Conservation (phyloP, 2,329 filamentous ascomycete species). For the Diaporthe sp. region DNA sequence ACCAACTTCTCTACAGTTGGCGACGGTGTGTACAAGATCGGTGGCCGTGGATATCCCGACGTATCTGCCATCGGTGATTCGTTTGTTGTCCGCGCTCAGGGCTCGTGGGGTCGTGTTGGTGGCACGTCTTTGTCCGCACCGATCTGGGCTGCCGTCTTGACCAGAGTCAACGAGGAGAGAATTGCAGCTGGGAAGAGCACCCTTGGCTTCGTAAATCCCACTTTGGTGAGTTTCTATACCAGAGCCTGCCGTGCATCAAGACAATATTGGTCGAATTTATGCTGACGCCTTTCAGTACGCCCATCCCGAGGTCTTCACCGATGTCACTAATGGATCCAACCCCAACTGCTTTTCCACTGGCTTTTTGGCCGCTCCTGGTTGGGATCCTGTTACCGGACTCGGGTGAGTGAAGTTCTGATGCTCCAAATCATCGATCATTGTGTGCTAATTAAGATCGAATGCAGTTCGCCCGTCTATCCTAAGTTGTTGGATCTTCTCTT, state of each 20-base stretch:
- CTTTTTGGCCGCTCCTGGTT: constrained; percentile 56
- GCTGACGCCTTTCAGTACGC: constrained; percentile 41
- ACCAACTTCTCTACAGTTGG: constrained; percentile 51
- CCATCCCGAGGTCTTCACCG: constrained; percentile 46
- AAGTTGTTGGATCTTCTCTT: constrained; percentile 51
- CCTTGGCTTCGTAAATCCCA: constrained; percentile 65
- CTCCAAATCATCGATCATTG: not conserved
- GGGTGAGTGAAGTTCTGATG: constrained; percentile 43
- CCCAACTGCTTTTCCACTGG: constrained; percentile 53
- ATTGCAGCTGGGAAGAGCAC: constrained; percentile 58
- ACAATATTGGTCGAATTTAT: accelerated
- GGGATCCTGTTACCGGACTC: constrained; percentile 55
- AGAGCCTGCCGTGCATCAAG: not conserved
- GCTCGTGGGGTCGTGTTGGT: constrained; percentile 53
- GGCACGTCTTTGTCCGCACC: constrained; percentile 65
- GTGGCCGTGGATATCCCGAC: constrained; percentile 63
- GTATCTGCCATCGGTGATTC: constrained; percentile 58
- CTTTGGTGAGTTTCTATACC: constrained; percentile 50
- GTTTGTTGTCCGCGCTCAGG: constrained; percentile 50
- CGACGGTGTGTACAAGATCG: constrained; percentile 55
- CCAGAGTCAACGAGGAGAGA: constrained; percentile 63
- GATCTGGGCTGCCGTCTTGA: constrained; percentile 61
- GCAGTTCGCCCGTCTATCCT: constrained; percentile 49
- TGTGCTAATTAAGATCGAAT: not conserved
- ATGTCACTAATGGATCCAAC: constrained; percentile 53